These are phyloP conservation scores for Euclidium syriacum DNA, from an alignment of 345 rosid genomes.

Conservation along the genomic window DNA sequence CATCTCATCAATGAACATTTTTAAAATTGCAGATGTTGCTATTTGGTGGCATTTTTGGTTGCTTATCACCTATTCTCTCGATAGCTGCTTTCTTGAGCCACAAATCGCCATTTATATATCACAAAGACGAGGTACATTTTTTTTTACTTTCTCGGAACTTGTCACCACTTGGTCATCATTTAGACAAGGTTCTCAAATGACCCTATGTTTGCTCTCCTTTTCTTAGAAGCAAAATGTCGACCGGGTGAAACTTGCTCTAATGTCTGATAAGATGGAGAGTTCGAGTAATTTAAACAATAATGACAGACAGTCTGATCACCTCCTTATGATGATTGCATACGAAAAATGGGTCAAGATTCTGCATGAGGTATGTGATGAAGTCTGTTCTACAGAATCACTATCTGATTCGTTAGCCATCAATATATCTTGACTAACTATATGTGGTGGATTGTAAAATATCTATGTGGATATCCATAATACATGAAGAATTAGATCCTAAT, in stretches of 20 bases:
- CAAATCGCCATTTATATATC: slow-evolving; percentile 85
- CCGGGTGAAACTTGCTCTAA: slow-evolving; percentile 65
- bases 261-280: slow-evolving; percentile 52
- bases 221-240: slow-evolving; percentile 71
- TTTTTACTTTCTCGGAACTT: background rate
- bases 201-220: background rate
- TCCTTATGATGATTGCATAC: slow-evolving; percentile 80
- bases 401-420: background rate
- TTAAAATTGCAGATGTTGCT: slow-evolving; percentile 73
- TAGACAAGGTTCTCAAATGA: background rate
- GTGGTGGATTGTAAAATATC: no score
- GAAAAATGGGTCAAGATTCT: slow-evolving; percentile 74
- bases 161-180: no score
- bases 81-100: slow-evolving; percentile 90
- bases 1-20: slow-evolving; percentile 12
- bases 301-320: slow-evolving; percentile 75
- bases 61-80: slow-evolving; percentile 92
- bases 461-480: no score
- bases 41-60: slow-evolving; percentile 91
- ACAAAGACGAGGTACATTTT: slow-evolving; percentile 79
- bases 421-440: background rate
- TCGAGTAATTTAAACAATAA: slow-evolving; percentile 42
- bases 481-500: no score
- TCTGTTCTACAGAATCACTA: background rate
- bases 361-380: slow-evolving; percentile 50